These are phyloP conservation scores for Ogataea siamensis DNA, from an alignment of 805 yeast species.

Conservation along the genomic window DNA sequence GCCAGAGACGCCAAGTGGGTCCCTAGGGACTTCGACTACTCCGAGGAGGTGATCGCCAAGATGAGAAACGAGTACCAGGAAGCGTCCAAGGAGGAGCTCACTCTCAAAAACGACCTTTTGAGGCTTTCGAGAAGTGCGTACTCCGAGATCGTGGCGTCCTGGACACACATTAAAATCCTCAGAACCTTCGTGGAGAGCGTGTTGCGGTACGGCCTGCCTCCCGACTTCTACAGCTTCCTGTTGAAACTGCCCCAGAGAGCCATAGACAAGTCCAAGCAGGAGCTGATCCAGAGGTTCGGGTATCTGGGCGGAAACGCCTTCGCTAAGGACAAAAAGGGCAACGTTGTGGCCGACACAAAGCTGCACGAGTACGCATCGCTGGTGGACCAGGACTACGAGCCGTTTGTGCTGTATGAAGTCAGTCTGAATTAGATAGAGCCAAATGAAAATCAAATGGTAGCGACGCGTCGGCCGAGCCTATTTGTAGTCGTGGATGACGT, in stretches of 20 bases:
- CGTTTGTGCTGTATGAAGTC: slow-evolving; percentile 80
- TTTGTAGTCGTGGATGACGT: slow-evolving; percentile 3
- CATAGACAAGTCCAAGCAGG: slow-evolving; percentile 59
- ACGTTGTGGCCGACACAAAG: slow-evolving; percentile 53
- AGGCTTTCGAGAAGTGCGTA: slow-evolving; percentile 89
- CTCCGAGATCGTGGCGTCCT: slow-evolving; percentile 75
- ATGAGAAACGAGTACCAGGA: slow-evolving; percentile 76
- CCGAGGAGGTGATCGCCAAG: slow-evolving; percentile 69
- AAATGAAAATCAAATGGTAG: not conserved
- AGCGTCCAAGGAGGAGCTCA: slow-evolving; percentile 71
- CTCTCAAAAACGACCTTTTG: slow-evolving; percentile 70
- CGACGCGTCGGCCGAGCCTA: slow-evolving; percentile 11
- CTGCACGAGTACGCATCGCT: slow-evolving; percentile 86
- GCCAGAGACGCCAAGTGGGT: slow-evolving; percentile 86
- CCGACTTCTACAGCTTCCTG: slow-evolving; percentile 65
- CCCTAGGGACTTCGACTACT: slow-evolving; percentile 88
- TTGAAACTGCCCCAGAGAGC: slow-evolving; percentile 41
- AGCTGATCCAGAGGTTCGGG: slow-evolving; percentile 73
- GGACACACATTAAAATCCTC: slow-evolving; percentile 88
- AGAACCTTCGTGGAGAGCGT: slow-evolving; percentile 91
- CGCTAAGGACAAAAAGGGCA: slow-evolving; percentile 62
- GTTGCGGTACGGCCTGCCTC: slow-evolving; percentile 94
- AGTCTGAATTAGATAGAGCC: slow-evolving; percentile 33
- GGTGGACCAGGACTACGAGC: slow-evolving; percentile 94
- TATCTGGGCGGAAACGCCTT: slow-evolving; percentile 92